Evolutionary conservation across 129 eudicot genomes (phyloP).

Genomic region (Chrysanthemum makinoi): DNA sequence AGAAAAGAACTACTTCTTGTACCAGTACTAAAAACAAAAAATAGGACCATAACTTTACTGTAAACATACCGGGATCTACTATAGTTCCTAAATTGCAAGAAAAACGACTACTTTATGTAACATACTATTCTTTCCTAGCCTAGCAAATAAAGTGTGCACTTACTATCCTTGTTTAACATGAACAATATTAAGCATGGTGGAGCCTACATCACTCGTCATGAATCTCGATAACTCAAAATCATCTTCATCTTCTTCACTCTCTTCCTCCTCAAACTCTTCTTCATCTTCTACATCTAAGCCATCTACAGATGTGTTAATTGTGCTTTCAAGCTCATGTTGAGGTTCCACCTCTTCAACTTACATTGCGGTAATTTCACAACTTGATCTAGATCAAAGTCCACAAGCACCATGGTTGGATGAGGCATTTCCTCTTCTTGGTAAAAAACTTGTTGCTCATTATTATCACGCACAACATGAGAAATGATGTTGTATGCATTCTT

Average conservation of each 20-base stretch:
- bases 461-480: neutral
- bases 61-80: no score
- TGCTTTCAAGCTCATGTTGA: neutral
- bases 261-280: neutral
- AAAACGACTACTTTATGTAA: no score
- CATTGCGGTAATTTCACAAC: neutral
- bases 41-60: no score
- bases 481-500: neutral
- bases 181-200: no score
- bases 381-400: slow-evolving; percentile 2
- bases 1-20: no score
- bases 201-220: no score
- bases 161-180: no score
- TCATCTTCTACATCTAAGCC: neutral
- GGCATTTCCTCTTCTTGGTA: slow-evolving; percentile 11
- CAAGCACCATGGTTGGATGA: neutral
- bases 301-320: neutral
- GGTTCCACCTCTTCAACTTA: neutral
- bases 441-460: neutral
- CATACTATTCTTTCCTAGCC: no score
- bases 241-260: neutral
- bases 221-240: neutral
- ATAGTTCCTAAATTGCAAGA: no score
- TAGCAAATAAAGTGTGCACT: no score
- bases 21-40: no score